Evolutionary conservation across 352 stramenopile species (phyloP), one percentile per base, ranked within the genome.

Genomic region (Phytophthora kernoviae): DNA sequence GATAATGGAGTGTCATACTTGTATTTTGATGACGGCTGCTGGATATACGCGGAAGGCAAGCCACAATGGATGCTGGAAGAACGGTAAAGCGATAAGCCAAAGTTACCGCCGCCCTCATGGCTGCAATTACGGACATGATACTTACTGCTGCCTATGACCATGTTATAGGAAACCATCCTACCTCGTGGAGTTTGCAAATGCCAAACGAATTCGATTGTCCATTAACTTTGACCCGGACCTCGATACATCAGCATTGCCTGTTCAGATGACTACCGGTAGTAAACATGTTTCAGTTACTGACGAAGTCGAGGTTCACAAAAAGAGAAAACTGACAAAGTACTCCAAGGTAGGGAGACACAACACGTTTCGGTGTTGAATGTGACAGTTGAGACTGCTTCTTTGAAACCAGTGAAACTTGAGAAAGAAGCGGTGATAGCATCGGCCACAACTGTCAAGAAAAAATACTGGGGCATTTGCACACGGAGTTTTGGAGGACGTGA

Each of bases 11-110:
- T 80, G 1, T 75, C 79, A 36, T 96, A 96, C 56, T 96, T 84
- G 87, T 92, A 94, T 67, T 94, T 94, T 62, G 72, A 88, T 49
- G 87, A 96, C 60, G 81, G 58, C 42, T 93, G 84, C 50, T 96
- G 87, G 87, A 74, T 96, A 36, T 96, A 92, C 52, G 84, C 84
- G 1, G 87, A 96, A 64, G 77, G 92, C 26, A 82, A 79, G 30
- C 79, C 82, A 0, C 58, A 53, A 11, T 93, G 84, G 85, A 78
- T 92, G 60, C 41, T 67, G 9, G 62, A 79, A 51, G 57, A 68
- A 62, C 58, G 70, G 70, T 79, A 70, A 30, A 3, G 24, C 42
- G 41, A 30, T 18, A 12, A 6, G 6, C 24, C 24, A 6, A 30
- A 30, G 24, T 30, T 7, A 6, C 24, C 6, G 6, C n/a, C n/a